These are phyloP conservation scores for Erythrophleum fordii DNA, from an alignment of 306 rosid species.

Conservation along the genomic window DNA sequence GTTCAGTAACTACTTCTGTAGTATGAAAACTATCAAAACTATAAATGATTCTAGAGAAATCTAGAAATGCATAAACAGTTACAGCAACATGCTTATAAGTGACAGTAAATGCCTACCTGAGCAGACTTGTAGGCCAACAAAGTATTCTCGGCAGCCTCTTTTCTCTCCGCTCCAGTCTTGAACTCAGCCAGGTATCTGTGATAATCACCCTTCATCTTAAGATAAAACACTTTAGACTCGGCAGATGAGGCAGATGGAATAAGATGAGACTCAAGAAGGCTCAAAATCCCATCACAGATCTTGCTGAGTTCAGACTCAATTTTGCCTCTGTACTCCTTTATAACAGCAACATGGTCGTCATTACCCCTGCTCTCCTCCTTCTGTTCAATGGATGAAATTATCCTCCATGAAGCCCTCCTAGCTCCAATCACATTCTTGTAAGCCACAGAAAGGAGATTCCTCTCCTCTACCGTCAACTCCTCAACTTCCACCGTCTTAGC, in stretches of 20 bases:
- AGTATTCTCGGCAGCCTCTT: slow-evolving; percentile 95
- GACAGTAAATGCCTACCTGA: slow-evolving; percentile 59
- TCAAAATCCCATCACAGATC: slow-evolving; percentile 93
- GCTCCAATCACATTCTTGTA: slow-evolving; percentile 97
- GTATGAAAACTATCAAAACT: neutral
- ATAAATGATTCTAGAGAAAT: neutral
- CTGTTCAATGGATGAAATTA: slow-evolving; percentile 96
- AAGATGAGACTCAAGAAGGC: slow-evolving; percentile 84
- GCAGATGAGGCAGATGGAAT: slow-evolving; percentile 80
- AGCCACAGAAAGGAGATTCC: slow-evolving; percentile 92
- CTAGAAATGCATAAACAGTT: neutral
- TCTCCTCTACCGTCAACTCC: slow-evolving; percentile 87
- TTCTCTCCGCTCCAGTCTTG: slow-evolving; percentile 83
- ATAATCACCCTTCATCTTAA: slow-evolving; percentile 96
- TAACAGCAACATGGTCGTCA: slow-evolving; percentile 74
- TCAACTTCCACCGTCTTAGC: slow-evolving; percentile 82
- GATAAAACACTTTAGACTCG: slow-evolving; percentile 87
- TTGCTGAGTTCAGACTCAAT: slow-evolving; percentile 89
- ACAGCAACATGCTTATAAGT: neutral
- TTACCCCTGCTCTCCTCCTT: slow-evolving; percentile 95
- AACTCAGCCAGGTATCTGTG: slow-evolving; percentile 95
- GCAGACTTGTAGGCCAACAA: slow-evolving; percentile 94
- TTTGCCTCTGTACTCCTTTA: slow-evolving; percentile 86
- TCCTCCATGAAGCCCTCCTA: slow-evolving; percentile 98
- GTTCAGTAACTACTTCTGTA: neutral